These are phyloP conservation scores for Paraconiothyrium brasiliense DNA, from an alignment of 2,329 filamentous ascomycete genomes.

Conservation along the genomic window DNA sequence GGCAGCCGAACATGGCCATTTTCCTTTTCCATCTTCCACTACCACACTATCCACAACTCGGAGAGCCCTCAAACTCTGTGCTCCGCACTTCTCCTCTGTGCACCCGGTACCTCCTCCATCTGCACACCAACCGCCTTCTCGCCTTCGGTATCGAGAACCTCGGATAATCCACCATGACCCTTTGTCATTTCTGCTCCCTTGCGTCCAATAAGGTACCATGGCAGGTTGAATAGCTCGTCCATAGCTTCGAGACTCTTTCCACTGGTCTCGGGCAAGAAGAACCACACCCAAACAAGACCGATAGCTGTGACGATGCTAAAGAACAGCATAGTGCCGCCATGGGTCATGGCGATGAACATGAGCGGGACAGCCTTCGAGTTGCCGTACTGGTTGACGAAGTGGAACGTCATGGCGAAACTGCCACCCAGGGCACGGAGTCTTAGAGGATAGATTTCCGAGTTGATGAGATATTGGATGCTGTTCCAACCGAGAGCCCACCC, in stretches of 20 bases:
- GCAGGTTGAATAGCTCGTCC: conserved; percentile 75
- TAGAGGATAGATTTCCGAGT: conserved; percentile 79
- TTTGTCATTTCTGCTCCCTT: conserved; percentile 47
- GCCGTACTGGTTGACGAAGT: conserved; percentile 82
- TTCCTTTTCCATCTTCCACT: not conserved
- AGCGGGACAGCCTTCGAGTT: conserved; percentile 76
- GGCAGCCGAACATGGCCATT: not conserved
- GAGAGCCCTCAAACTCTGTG: not conserved
- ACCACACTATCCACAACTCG: no score
- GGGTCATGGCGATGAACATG: conserved; percentile 71
- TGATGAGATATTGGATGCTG: conserved; percentile 80
- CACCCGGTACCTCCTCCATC: conserved; percentile 32
- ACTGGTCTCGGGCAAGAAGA: conserved; percentile 77
- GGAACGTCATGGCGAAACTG: conserved; percentile 78
- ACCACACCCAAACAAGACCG: conserved; percentile 75
- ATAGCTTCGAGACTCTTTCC: conserved; percentile 72
- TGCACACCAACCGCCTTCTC: conserved; percentile 42
- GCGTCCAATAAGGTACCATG: conserved; percentile 77
- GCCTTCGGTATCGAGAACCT: conserved; percentile 43
- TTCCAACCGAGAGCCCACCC: conserved; percentile 67
- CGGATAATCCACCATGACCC: conserved; percentile 43
- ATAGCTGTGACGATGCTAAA: conserved; percentile 74
- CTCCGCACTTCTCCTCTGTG: conserved; percentile 1
- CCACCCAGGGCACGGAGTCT: conserved; percentile 76
- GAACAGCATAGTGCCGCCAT: conserved; percentile 79